Percentiles rank a stretch among this genome's conserved stretches.
Conservation (phyloP, 2,329 filamentous ascomycete species). For the Furcasterigmium furcatum region DNA sequence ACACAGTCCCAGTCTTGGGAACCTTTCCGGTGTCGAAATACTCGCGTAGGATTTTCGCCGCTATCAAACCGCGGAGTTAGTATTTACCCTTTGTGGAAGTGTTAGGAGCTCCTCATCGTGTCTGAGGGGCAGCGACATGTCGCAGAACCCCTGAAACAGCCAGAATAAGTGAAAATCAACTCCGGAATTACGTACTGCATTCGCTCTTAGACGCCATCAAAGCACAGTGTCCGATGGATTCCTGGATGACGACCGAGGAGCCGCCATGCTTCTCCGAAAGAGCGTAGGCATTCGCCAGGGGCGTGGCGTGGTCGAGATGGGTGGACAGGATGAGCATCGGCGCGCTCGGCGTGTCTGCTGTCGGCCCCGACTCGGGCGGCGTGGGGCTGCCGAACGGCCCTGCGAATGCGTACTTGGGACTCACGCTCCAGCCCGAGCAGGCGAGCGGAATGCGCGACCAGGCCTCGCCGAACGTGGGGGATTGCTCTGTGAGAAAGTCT, state of each 20-base stretch:
- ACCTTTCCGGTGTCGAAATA: slow-evolving; percentile 25
- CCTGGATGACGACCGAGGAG: slow-evolving; percentile 22
- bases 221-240: slow-evolving; percentile 23
- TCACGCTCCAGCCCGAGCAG: slow-evolving; percentile 34
- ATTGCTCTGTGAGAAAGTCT: slow-evolving; percentile 17
- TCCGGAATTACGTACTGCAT: slow-evolving; percentile 16
- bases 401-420: slow-evolving; percentile 35
- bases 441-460: slow-evolving; percentile 32
- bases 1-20: slow-evolving; percentile 17
- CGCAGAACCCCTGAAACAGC: too few species aligned
- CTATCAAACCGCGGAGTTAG: too few species aligned
- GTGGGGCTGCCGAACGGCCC: slow-evolving; percentile 25
- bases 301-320: slow-evolving; percentile 42
- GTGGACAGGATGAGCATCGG: slow-evolving; percentile 42
- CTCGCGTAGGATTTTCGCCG: too few species aligned
- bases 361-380: slow-evolving; percentile 6
- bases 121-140: too few species aligned
- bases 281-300: slow-evolving; percentile 29
- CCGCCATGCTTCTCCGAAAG: slow-evolving; percentile 22
- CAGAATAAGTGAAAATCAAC: too few species aligned
- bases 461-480: slow-evolving; percentile 23
- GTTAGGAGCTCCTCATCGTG: too few species aligned
- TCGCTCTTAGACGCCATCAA: slow-evolving; percentile 8
- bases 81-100: too few species aligned
- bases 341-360: slow-evolving; percentile 32